Conservation (phyloP, 352 stramenopile species). For the Phytophthora ramorum region DNA sequence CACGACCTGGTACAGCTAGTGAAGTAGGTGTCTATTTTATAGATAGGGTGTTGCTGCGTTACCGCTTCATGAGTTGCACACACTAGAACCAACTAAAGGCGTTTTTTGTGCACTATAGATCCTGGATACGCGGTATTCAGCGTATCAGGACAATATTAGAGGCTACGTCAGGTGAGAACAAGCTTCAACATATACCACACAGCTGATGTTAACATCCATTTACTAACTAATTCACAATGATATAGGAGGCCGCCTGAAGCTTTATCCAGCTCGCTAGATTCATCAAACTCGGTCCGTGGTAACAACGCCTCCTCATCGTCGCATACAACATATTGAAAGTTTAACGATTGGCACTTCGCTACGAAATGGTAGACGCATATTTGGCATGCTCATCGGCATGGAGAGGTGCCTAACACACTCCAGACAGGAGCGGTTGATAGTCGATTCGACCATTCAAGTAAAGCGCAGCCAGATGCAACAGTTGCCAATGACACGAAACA, state of each 20-base stretch:
- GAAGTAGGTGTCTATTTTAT: conserved; percentile 24
- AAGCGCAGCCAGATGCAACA: neutral
- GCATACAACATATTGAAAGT: neutral
- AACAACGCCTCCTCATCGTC: neutral
- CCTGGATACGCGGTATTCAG: conserved; percentile 38
- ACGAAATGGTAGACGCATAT: conserved; percentile 19
- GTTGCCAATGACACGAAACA: conserved; percentile 10
- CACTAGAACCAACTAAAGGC: neutral
- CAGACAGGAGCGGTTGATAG: conserved; percentile 13
- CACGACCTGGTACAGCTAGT: conserved; percentile 35
- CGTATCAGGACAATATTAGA: conserved; percentile 32
- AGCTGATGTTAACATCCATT: neutral
- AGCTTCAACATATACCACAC: neutral
- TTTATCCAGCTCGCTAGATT: conserved; percentile 28
- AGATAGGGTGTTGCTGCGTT: neutral
- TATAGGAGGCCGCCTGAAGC: conserved; percentile 27
- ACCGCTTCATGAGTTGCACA: neutral
- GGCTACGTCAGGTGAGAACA: conserved; percentile 61
- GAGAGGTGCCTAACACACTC: conserved; percentile 29
- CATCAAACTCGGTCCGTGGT: conserved; percentile 23
- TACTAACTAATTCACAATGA: neutral
- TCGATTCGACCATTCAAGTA: conserved; percentile 2
- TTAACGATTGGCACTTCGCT: neutral
- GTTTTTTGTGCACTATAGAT: conserved; percentile 15
- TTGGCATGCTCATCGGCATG: conserved; percentile 30